These are phyloP conservation scores for Linum trigynum DNA, from an alignment of 345 rosid species.

Conservation along the genomic window DNA sequence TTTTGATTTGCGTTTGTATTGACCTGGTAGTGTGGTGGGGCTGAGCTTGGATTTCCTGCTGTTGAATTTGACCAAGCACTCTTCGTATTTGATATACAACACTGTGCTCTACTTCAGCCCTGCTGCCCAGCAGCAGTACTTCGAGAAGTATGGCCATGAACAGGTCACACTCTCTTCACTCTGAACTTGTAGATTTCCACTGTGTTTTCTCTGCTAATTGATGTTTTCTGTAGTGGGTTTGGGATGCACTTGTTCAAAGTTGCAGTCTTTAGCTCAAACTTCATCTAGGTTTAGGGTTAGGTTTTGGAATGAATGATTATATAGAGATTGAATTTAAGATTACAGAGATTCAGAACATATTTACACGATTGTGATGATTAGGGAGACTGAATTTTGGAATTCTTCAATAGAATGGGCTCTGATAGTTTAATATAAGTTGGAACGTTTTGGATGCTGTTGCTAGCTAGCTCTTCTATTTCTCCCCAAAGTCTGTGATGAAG, in stretches of 20 bases:
- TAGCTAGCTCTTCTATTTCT: too few species aligned
- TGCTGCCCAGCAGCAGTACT: conserved; percentile 70
- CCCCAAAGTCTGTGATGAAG: too few species aligned
- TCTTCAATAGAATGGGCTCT: too few species aligned
- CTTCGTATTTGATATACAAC: conserved; percentile 86
- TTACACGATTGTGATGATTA: too few species aligned
- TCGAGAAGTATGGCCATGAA: conserved; percentile 50
- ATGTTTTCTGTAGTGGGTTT: not conserved
- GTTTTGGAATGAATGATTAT: too few species aligned
- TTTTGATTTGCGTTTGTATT: not conserved
- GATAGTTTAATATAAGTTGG: too few species aligned
- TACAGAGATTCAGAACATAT: too few species aligned
- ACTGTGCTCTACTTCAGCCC: conserved; percentile 78
- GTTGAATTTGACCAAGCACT: conserved; percentile 88
- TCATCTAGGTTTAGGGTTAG: too few species aligned
- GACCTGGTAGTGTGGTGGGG: conserved; percentile 60
- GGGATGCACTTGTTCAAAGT: not conserved
- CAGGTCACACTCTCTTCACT: conserved; percentile 22
- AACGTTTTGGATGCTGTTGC: too few species aligned
- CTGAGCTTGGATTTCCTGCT: conserved; percentile 82
- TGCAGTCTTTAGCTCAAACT: too few species aligned
- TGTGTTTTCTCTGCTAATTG: not conserved
- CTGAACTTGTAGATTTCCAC: not conserved
- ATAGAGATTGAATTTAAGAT: too few species aligned
- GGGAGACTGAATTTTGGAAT: too few species aligned